Conservation (phyloP, 768 basidiomycete species). For the Hericium alpestre region DNA sequence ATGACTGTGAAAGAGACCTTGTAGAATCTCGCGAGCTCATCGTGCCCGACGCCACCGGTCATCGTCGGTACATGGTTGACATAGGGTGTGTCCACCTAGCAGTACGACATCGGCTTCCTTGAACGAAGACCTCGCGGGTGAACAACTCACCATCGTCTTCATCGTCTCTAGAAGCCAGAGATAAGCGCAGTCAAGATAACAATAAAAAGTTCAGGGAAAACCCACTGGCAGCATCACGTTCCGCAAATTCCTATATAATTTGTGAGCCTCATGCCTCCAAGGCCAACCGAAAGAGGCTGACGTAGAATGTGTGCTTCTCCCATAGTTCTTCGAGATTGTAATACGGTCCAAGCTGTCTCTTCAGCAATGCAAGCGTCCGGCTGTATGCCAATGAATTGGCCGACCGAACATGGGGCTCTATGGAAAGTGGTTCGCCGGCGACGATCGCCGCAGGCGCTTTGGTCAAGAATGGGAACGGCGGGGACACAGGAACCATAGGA, state of each 20-base stretch:
- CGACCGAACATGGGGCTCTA: constrained; percentile 26
- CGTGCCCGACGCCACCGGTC: constrained; percentile 35
- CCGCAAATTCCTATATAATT: constrained; percentile 25
- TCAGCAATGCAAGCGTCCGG: constrained; percentile 27
- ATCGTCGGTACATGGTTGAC: constrained; percentile 33
- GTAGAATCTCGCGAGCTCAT: constrained; percentile 36
- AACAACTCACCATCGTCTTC: constrained; percentile 27
- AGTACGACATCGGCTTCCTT: too few species aligned
- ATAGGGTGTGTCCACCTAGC: constrained; percentile 30
- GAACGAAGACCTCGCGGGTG: not conserved
- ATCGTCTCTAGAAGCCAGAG: constrained; percentile 25
- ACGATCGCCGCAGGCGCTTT: constrained; percentile 22
- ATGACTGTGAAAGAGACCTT: constrained; percentile 18
- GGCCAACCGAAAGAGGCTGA: constrained; percentile 10
- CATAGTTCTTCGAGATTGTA: constrained; percentile 36
- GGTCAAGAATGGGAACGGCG: constrained; percentile 28
- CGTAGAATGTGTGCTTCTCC: constrained; percentile 37
- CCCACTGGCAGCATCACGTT: constrained; percentile 30
- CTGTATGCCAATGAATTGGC: constrained; percentile 28
- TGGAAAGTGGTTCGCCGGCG: constrained; percentile 12
- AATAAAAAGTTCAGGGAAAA: not conserved
- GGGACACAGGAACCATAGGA: constrained; percentile 24
- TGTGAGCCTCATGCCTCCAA: not conserved
- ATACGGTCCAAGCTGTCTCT: constrained; percentile 29
- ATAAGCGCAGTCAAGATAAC: not conserved